Conservation (phyloP, 2,329 filamentous ascomycete genomes). For the Ascochyta fabae region DNA sequence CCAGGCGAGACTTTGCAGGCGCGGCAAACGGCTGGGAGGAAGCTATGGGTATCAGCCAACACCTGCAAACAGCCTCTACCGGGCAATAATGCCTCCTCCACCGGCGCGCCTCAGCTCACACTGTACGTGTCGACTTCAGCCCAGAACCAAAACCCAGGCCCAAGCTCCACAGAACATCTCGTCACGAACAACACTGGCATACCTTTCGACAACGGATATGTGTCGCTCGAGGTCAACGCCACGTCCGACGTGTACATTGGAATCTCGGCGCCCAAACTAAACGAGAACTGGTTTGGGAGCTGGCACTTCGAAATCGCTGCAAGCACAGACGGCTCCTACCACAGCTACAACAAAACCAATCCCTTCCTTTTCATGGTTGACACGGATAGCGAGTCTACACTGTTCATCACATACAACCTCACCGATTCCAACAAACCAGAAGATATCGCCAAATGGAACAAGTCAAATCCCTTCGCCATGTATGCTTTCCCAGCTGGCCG, state of each 20-base stretch:
- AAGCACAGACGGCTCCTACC: constrained; percentile 80
- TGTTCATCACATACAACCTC: constrained; percentile 79
- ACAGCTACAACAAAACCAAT: constrained; percentile 65
- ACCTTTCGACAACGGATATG: constrained; percentile 72
- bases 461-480: constrained; percentile 69
- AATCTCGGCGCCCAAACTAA: constrained; percentile 72
- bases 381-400: constrained; percentile 77
- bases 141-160: constrained; percentile 71
- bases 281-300: constrained; percentile 62
- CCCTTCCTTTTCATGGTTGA: constrained; percentile 79
- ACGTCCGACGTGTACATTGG: constrained; percentile 76
- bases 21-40: constrained; percentile 39
- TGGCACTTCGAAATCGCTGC: constrained; percentile 85
- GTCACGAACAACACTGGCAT: constrained; percentile 48
- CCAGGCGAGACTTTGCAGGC: constrained; percentile 22
- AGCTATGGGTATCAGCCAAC: constrained; percentile 82
- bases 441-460: constrained; percentile 63
- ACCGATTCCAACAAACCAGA: constrained; percentile 59
- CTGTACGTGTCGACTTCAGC: constrained; percentile 76
- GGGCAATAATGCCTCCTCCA: constrained; percentile 56
- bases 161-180: constrained; percentile 58
- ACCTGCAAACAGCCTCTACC: constrained; percentile 78
- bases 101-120: constrained; percentile 68
- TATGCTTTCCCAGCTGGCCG: constrained; percentile 72
- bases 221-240: constrained; percentile 66